phyloP scores from a whole-genome alignment of 2,329 filamentous ascomycete species.

The Fusarium floridanum region DNA sequence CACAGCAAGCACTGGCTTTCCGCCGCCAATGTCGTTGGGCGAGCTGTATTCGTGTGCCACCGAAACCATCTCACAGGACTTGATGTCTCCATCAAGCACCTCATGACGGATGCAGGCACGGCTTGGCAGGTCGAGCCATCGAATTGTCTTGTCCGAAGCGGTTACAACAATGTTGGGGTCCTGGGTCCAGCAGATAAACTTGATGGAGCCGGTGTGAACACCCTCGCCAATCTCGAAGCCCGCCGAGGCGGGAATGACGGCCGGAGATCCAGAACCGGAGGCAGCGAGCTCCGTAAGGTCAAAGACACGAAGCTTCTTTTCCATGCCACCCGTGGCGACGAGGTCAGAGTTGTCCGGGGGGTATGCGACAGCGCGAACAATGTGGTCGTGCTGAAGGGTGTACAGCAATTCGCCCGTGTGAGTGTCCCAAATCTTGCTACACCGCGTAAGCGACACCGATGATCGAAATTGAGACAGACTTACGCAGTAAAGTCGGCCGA shows the following conservation, averaged over 20 bases:
- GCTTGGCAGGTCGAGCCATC: constrained; percentile 92
- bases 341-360: constrained; percentile 85
- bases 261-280: constrained; percentile 54
- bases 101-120: constrained; percentile 82
- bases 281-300: constrained; percentile 76
- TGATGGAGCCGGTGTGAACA: constrained; percentile 89
- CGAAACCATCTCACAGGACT: constrained; percentile 89
- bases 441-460: constrained; percentile 46
- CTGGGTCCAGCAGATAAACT: constrained; percentile 94
- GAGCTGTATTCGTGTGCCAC: constrained; percentile 71
- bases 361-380: constrained; percentile 94
- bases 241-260: constrained; percentile 69
- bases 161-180: constrained; percentile 92
- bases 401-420: constrained; percentile 91
- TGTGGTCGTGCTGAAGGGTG: constrained; percentile 92
- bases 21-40: constrained; percentile 73
- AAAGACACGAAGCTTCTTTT: constrained; percentile 96
- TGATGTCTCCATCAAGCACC: constrained; percentile 85
- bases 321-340: constrained; percentile 91
- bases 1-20: constrained; percentile 82
- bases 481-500: constrained; percentile 97
- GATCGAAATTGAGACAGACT: constrained; percentile 45
- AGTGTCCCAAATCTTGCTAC: constrained; percentile 95
- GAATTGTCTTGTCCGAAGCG: constrained; percentile 89
- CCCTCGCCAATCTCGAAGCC: constrained; percentile 90